Conservation (phyloP, 257 asterid species). For the Scutellaria minor region DNA sequence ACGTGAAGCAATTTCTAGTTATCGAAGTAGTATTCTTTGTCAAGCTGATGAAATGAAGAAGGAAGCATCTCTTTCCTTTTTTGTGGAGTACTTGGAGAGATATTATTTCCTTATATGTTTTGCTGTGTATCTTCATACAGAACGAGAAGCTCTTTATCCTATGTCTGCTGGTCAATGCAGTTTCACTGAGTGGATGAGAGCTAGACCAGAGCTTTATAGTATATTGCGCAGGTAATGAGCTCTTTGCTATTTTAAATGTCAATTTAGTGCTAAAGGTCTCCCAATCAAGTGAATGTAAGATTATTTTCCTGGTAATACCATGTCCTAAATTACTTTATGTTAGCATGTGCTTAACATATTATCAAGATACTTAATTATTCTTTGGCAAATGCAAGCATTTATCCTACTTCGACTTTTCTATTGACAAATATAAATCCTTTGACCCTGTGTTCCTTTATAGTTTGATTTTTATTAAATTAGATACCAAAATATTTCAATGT, state of each 20-base stretch:
- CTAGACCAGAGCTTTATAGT: slow-evolving; percentile 94
- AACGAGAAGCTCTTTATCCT: slow-evolving; percentile 70
- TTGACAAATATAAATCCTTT: neutral
- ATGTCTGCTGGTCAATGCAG: slow-evolving; percentile 65
- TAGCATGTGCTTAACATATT: slow-evolving; percentile 24
- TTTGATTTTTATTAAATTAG: neutral
- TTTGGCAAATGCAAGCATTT: slow-evolving; percentile 25
- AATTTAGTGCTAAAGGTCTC: slow-evolving; percentile 18
- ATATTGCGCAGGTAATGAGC: slow-evolving; percentile 81
- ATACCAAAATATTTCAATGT: no score
- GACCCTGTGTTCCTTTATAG: slow-evolving; percentile 4
- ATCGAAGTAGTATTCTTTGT: slow-evolving; percentile 86
- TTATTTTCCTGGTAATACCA: slow-evolving; percentile 28
- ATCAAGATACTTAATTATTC: slow-evolving; percentile 19
- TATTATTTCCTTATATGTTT: slow-evolving; percentile 96
- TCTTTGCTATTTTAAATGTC: slow-evolving; percentile 30
- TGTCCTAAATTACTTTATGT: slow-evolving; percentile 28
- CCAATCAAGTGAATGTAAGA: slow-evolving; percentile 31
- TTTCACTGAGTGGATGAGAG: slow-evolving; percentile 98
- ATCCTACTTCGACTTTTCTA: slow-evolving; percentile 22
- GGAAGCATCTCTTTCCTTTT: slow-evolving; percentile 97
- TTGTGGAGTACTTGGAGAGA: slow-evolving; percentile 98
- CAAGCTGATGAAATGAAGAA: slow-evolving; percentile 98
- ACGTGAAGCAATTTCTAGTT: slow-evolving; percentile 93
- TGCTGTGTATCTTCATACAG: slow-evolving; percentile 92